A percentile compares a stretch with the other conserved stretches of the same genome.
These are phyloP conservation scores for Kregervanrija fluxuum DNA, from an alignment of 805 yeast species.

Conservation along the genomic window DNA sequence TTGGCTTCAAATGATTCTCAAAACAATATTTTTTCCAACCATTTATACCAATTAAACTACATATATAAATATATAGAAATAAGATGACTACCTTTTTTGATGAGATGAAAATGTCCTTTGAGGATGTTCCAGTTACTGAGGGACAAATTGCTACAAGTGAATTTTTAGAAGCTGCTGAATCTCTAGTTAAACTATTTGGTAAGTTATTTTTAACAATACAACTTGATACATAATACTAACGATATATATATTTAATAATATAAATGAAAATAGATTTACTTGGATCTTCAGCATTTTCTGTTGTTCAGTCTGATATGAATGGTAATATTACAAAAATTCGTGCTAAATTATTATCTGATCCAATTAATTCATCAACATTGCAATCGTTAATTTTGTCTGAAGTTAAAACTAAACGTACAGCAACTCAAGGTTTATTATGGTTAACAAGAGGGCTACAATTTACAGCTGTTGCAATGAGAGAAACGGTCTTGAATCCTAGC, in stretches of 20 bases:
- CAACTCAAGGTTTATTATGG: slow-evolving; percentile 91
- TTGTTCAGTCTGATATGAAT: slow-evolving; percentile 81
- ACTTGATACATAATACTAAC: not conserved
- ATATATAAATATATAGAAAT: not conserved
- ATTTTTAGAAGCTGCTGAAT: slow-evolving; percentile 78
- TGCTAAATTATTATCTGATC: slow-evolving; percentile 55
- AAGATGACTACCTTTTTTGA: slow-evolving; percentile 62
- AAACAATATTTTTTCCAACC: too few species aligned
- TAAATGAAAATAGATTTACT: slow-evolving; percentile 39
- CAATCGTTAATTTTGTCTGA: slow-evolving; percentile 75
- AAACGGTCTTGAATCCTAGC: slow-evolving; percentile 57
- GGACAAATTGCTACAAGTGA: slow-evolving; percentile 64
- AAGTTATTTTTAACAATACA: slow-evolving; percentile 14
- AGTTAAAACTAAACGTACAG: slow-evolving; percentile 56
- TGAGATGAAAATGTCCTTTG: slow-evolving; percentile 64
- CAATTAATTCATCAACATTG: slow-evolving; percentile 56
- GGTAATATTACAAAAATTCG: slow-evolving; percentile 80
- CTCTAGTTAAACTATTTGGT: slow-evolving; percentile 75
- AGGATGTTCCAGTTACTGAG: slow-evolving; percentile 61
- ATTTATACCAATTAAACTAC: too few species aligned
- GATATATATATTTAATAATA: not conserved
- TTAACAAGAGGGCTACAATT: slow-evolving; percentile 77
- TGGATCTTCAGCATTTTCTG: slow-evolving; percentile 78
- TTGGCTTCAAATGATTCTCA: too few species aligned
- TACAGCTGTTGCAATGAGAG: slow-evolving; percentile 86